A percentile compares a stretch with the other conserved stretches of the same genome.
These are phyloP conservation scores for Blastomyces percursus DNA, from an alignment of 2,329 filamentous ascomycete genomes.

Conservation along the genomic window DNA sequence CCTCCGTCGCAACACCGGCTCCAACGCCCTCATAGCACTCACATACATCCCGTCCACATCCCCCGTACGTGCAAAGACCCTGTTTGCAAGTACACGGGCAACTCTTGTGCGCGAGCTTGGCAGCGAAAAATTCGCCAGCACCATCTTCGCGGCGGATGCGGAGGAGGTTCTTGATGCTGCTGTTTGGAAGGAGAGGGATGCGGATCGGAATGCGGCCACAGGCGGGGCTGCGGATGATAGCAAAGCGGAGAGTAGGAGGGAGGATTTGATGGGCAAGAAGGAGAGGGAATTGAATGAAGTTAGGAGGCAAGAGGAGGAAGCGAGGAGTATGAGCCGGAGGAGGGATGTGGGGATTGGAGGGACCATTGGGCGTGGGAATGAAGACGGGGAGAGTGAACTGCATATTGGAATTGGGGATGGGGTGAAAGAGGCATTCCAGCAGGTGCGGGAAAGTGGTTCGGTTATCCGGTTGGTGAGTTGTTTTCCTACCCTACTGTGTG, in stretches of 20 bases:
- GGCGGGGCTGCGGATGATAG: slow-evolving; percentile 13
- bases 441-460: slow-evolving; percentile 22
- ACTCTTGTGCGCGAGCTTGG: slow-evolving; percentile 51
- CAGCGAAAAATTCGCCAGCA: slow-evolving; percentile 48
- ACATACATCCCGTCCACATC: slow-evolving; percentile 53
- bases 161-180: slow-evolving; percentile 45
- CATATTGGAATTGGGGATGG: slow-evolving; percentile 44
- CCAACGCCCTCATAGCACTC: slow-evolving; percentile 40
- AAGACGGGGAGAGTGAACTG: slow-evolving; percentile 22
- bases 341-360: slow-evolving; percentile 40
- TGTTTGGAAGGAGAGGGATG: slow-evolving; percentile 45
- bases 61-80: slow-evolving; percentile 54
- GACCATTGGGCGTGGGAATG: slow-evolving; percentile 15
- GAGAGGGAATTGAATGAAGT: slow-evolving; percentile 49
- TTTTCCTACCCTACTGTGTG: slow-evolving; percentile 4
- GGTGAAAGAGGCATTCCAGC: slow-evolving; percentile 41
- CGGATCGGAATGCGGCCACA: slow-evolving; percentile 26
- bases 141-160: slow-evolving; percentile 44
- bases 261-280: slow-evolving; percentile 50
- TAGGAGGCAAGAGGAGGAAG: slow-evolving; percentile 48
- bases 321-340: slow-evolving; percentile 42
- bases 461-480: slow-evolving; percentile 41
- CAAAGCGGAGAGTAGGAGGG: slow-evolving; percentile 22
- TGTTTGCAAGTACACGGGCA: slow-evolving; percentile 53
- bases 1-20: slow-evolving; percentile 38